Percentiles rank a stretch among this genome's conserved stretches.
phyloP scores from a whole-genome alignment of 805 yeast genomes.

The Spathaspora girioi region DNA sequence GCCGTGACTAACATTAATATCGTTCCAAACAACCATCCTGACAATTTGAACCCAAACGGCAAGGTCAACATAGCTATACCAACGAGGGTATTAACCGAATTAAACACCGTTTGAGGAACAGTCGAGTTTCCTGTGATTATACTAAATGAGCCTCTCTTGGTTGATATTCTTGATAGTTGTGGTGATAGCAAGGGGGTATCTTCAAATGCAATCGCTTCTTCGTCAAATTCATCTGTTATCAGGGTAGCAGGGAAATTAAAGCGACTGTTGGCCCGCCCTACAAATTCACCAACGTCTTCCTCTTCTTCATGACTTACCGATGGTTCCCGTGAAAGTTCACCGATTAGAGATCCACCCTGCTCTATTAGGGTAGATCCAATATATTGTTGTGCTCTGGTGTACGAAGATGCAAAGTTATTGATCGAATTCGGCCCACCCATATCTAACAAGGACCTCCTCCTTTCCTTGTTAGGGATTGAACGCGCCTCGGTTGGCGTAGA shows the following conservation, averaged over 20 bases:
- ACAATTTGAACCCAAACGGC: constrained; percentile 62
- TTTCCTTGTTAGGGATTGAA: not conserved
- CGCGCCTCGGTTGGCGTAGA: not conserved
- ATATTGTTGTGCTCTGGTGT: constrained; percentile 33
- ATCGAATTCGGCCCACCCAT: constrained; percentile 35
- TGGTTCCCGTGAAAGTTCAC: constrained; percentile 15
- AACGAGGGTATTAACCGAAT: constrained; percentile 66
- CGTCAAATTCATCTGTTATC: not conserved
- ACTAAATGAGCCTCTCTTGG: constrained; percentile 5
- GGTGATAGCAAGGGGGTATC: constrained; percentile 8
- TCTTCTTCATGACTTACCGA: constrained; percentile 8
- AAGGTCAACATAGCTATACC: constrained; percentile 75
- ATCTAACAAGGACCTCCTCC: constrained; percentile 30
- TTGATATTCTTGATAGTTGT: constrained; percentile 2
- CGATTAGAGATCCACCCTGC: constrained; percentile 8
- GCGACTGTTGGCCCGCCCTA: not conserved
- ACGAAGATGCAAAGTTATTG: constrained; percentile 38
- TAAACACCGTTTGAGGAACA: constrained; percentile 64
- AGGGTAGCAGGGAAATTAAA: not conserved
- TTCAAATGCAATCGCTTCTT: constrained; percentile 11
- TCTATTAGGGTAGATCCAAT: constrained; percentile 15
- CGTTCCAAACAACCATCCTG: constrained; percentile 64
- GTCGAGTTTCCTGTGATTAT: constrained; percentile 42
- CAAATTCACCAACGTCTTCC: constrained; percentile 8
- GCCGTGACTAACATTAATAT: constrained; percentile 43